Evolutionary conservation across 805 yeast genomes (phyloP).

Genomic region (Wickerhamia fluorescens): DNA sequence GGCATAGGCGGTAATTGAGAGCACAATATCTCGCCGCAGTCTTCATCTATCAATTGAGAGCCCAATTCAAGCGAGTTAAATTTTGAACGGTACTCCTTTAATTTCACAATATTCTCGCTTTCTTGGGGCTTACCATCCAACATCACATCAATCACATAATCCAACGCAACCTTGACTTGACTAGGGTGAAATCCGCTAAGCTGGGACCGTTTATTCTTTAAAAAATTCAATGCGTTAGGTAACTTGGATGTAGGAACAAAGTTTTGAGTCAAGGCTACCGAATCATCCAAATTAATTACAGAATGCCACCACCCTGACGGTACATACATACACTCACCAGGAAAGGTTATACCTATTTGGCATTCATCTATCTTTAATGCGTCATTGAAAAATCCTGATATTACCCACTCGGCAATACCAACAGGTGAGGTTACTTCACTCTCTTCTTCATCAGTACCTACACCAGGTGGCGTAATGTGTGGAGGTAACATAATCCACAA

Average conservation of each 20-base stretch:
- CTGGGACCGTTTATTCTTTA: constrained; percentile 61
- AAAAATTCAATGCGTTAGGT: constrained; percentile 56
- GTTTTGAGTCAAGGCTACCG: constrained; percentile 85
- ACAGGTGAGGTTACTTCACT: constrained; percentile 88
- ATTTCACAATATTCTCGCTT: constrained; percentile 9
- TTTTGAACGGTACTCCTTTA: constrained; percentile 20
- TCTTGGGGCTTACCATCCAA: constrained; percentile 4
- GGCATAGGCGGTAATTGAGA: constrained; percentile 41
- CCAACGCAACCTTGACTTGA: constrained; percentile 35
- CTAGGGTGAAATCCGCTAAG: constrained; percentile 71
- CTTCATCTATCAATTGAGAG: constrained; percentile 40
- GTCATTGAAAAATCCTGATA: constrained; percentile 74
- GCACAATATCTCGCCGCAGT: constrained; percentile 50
- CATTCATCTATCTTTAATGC: constrained; percentile 50
- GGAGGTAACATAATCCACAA: constrained; percentile 91
- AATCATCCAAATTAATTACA: constrained; percentile 77
- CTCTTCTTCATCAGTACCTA: constrained; percentile 65
- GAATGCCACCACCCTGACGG: constrained; percentile 99
- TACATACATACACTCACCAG: constrained; percentile 81
- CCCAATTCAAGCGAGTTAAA: constrained; percentile 17
- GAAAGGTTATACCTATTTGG: constrained; percentile 63
- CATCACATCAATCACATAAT: constrained; percentile 10
- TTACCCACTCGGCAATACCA: constrained; percentile 90
- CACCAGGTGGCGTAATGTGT: constrained; percentile 73
- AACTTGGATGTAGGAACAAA: constrained; percentile 68